These are phyloP conservation scores for Vitis hybrid DNA, from an alignment of 177 flowering plant genomes.

Conservation along the genomic window DNA sequence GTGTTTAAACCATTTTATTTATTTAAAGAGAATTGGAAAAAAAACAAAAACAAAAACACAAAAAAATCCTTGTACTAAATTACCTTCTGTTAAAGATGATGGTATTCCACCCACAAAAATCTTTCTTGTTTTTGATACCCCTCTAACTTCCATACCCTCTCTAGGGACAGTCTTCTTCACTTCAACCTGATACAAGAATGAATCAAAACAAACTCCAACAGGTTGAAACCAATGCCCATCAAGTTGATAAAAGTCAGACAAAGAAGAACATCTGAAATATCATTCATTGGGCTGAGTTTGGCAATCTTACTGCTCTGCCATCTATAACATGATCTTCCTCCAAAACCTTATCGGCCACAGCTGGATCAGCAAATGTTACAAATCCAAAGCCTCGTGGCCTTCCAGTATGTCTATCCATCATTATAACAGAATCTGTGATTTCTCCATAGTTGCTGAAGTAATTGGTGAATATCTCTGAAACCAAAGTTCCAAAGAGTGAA, in stretches of 20 bases:
- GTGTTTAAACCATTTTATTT: background rate
- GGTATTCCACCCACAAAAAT: conserved; percentile 80
- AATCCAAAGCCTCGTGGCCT: conserved; percentile 76
- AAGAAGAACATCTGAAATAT: background rate
- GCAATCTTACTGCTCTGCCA: conserved; percentile 47
- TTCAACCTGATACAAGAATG: conserved; percentile 49
- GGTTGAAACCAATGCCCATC: background rate
- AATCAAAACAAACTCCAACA: background rate
- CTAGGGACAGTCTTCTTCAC: conserved; percentile 70
- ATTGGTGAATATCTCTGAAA: conserved; percentile 50
- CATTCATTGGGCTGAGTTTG: background rate
- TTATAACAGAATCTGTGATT: conserved; percentile 61
- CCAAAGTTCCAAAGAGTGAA: background rate
- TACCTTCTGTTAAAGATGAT: conserved; percentile 54
- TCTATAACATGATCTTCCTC: conserved; percentile 61
- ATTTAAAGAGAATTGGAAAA: background rate
- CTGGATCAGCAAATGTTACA: conserved; percentile 61
- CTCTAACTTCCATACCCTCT: conserved; percentile 40
- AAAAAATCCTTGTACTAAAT: background rate
- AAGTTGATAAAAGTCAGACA: background rate
- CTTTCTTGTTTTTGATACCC: conserved; percentile 48
- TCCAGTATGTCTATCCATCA: conserved; percentile 57
- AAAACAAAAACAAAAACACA: background rate
- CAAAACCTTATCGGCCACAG: conserved; percentile 56
- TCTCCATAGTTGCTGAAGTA: conserved; percentile 69